A percentile compares a stretch with the other conserved stretches of the same genome.
Evolutionary conservation across 2,329 filamentous ascomycete genomes (phyloP).

Genomic region (Fusarium sp.): DNA sequence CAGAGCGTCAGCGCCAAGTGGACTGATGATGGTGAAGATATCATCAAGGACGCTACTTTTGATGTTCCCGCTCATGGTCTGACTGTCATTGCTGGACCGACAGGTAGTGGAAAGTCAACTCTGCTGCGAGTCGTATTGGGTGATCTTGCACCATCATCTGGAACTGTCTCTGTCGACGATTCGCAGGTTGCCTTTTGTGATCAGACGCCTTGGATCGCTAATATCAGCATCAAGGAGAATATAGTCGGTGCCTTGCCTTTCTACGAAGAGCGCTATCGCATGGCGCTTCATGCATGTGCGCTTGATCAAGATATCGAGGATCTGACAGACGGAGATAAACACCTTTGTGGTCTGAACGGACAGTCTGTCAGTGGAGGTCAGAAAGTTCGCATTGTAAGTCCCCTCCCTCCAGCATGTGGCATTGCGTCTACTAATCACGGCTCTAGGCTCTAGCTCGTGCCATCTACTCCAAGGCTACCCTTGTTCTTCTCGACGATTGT

Average conservation of each 20-base stretch:
- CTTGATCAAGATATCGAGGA: not conserved
- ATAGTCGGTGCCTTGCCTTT: not conserved
- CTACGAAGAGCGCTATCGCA: not conserved
- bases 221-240: not conserved
- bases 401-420: accelerated
- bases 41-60: not conserved
- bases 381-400: not conserved
- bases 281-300: not conserved
- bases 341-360: not conserved
- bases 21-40: not conserved
- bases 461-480: not conserved
- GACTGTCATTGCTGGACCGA: not conserved
- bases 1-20: not conserved
- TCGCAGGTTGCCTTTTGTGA: not conserved
- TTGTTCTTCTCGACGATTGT: not conserved
- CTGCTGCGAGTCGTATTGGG: not conserved
- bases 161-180: not conserved
- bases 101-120: not conserved
- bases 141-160: not conserved
- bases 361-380: not conserved
- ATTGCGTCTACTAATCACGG: accelerated
- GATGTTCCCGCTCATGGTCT: not conserved
- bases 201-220: not conserved
- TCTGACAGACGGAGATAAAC: not conserved
- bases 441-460: not conserved